Evolutionary conservation across 208 protist species (phyloP).

Genomic region (Trypanosoma rangeli): DNA sequence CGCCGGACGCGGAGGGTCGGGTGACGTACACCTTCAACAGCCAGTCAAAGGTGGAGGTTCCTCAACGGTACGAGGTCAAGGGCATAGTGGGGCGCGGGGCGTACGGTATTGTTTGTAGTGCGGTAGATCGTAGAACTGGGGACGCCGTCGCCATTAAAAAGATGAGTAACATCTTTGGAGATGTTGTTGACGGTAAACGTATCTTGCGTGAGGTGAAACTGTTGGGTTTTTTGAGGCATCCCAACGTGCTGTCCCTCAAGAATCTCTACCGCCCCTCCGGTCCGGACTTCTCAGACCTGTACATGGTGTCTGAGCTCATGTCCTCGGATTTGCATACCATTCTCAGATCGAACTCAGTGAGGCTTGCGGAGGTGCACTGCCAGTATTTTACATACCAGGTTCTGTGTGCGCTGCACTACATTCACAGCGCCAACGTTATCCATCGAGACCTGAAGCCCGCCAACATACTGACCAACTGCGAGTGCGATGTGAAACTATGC

Average conservation of each 20-base stretch:
- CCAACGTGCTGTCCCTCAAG: constrained; percentile 81
- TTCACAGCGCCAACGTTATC: constrained; percentile 95
- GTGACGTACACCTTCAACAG: constrained; percentile 79
- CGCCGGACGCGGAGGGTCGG: constrained; percentile 53
- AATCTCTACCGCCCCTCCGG: constrained; percentile 61
- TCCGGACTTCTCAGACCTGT: constrained; percentile 68
- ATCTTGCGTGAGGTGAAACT: constrained; percentile 84
- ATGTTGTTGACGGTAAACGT: constrained; percentile 90
- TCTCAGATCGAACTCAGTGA: constrained; percentile 46
- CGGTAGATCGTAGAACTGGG: constrained; percentile 55
- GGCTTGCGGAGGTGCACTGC: constrained; percentile 71
- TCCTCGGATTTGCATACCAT: constrained; percentile 90
- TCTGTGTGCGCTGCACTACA: constrained; percentile 92
- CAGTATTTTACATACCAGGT: constrained; percentile 97
- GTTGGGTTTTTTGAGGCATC: constrained; percentile 64
- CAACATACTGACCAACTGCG: constrained; percentile 93
- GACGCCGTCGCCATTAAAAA: constrained; percentile 98
- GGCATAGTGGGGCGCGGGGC: constrained; percentile 84
- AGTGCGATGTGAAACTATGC: constrained; percentile 92
- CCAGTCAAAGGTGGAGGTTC: constrained; percentile 59
- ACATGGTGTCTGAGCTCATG: constrained; percentile 93
- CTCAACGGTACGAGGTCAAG: constrained; percentile 65
- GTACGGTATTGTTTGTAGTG: constrained; percentile 90
- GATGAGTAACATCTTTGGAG: constrained; percentile 94
- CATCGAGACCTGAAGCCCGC: constrained; percentile 96